Evolutionary conservation across 2,329 filamentous ascomycete species (phyloP), one percentile per base, ranked within the genome.

Genomic region (Basipetospora chlamydospora): DNA sequence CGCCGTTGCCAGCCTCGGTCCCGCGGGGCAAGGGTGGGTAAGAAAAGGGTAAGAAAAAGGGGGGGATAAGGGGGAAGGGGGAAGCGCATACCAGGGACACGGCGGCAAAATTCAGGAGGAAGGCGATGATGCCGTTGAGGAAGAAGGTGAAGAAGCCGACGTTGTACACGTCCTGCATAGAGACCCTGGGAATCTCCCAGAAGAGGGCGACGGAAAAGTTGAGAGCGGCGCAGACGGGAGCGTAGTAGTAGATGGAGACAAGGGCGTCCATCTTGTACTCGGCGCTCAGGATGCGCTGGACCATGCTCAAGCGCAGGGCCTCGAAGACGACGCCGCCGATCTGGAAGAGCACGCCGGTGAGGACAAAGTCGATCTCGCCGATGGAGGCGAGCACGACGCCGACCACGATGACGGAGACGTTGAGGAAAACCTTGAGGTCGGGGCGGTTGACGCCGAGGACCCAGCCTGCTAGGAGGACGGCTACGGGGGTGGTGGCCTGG

Each of bases 311-410:
- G 50, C 83, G 79, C 45, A 84, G 71, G 39, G 83, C 82, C 61
- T 90, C 84, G 52, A 88, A 90, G 49, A 80, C 55, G 51, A 90
- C 79, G 51, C 83, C 83, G 39, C 67, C 76, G 42, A 80, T 65
- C 63, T 90, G 84, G 68, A 76, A 86, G 44, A 86, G 55, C 60
- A 90, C 81, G 44, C 83, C 83, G 45, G 73, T 67, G 59, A 81
- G 65, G 50, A 84, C 80, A 55, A 98, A 98, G 55, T 87, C 78
- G 59, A 98, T 92, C 66, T 98, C 90, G 51, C 90, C 90, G 44
- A 93, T 73, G 1, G 88, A 94, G 34, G 90, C 90, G 52, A 98
- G 85, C 46, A 95, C 67, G 48, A 96, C 87, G 67, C 90, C 90
- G 37, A 96, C 59, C 36, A 96, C 90, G 50, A 98, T 98, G 55